Base-by-base conservation (phyloP, 169 alveolate species). In the Plasmodium coatneyi region DNA sequence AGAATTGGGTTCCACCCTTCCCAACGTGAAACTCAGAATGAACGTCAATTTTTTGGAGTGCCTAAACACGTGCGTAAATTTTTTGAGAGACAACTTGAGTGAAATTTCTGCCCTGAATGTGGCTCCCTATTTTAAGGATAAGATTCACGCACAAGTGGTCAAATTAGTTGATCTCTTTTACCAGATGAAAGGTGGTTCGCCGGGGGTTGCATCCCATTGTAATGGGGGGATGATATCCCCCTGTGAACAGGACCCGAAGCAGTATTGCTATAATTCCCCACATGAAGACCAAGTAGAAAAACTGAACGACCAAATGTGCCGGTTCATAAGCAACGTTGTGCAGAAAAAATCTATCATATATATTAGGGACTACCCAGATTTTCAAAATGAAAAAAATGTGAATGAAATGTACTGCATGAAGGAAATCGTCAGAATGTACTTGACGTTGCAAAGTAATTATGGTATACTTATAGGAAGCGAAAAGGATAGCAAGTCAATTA, bases 341-440 rank as follows among this genome's bases (percentile, higher is more conserved):
- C 30, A 91, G 16, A 52, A 30, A 9, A 60, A 91, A 49, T 91
- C 95, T 7, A 91, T 91, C 14, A 39, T 91, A 49, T 91, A 71
- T 71, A 91, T 71, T 71, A 70, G 74, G 22, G 95, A 91, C 9
- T 91, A 91, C 32, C 95, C 95, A 16, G 43, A 91, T 91, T 80
- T 91, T 46, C 91, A 91, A 5, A 83, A 91, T 70, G 7, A 41
- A 1, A 91, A 91, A 81, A 81, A 80, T 46, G 80, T 91, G 32
- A 81, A 54, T 71, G 80, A 80, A 28, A 52, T 81, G 9, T 91
- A 91, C 72, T 43, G 52, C 25, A 71, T 91, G 71, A 80, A 80
- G 74, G 36, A 91, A n/a, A 81, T 91, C 30, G 25, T 81, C 16
- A 14, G 71, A 36, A 71, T 91, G 19, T 91, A 91, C 36, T 30